phyloP scores from a whole-genome alignment of 2,329 filamentous ascomycete species.

The Microdochium paspali region DNA sequence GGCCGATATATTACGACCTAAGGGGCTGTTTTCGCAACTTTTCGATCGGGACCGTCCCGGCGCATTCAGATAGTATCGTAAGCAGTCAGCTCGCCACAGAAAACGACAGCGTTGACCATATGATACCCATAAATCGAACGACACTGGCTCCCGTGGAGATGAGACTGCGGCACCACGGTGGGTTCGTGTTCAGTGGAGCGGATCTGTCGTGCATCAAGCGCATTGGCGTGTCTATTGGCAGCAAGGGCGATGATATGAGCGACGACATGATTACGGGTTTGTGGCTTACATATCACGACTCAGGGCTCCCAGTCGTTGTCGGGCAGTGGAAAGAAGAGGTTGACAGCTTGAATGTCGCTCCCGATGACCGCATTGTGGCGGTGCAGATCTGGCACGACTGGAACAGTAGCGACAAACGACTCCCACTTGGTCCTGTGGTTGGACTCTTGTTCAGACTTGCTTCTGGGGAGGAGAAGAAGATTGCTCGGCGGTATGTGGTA shows the following conservation, averaged over 20 bases:
- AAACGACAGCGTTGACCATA: not conserved
- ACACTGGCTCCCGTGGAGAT: conserved; percentile 5
- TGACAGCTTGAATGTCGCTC: conserved; percentile 4
- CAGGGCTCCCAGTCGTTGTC: conserved; percentile 6
- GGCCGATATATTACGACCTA: conserved; percentile 1
- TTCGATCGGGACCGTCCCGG: not conserved
- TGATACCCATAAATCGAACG: conserved; percentile 3
- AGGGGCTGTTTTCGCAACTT: conserved; percentile 6
- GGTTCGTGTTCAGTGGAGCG: conserved; percentile 7
- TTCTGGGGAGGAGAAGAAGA: conserved; percentile 5
- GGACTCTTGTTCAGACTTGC: conserved; percentile 6
- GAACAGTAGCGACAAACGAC: conserved; percentile 4
- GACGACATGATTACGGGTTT: conserved; percentile 8
- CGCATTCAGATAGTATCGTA: not conserved
- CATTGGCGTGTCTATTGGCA: conserved; percentile 8
- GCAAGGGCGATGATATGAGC: not conserved
- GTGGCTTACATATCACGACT: conserved; percentile 10
- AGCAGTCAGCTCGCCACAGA: not conserved
- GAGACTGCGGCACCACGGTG: conserved; percentile 5
- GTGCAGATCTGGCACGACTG: conserved; percentile 9
- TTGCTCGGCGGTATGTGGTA: conserved; percentile 2
- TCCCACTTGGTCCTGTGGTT: conserved; percentile 7
- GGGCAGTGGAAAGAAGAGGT: conserved; percentile 11
- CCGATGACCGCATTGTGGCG: conserved; percentile 8
- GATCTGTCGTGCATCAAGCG: conserved; percentile 5